Evolutionary conservation across 306 rosid genomes (phyloP).

Genomic region (Glycine soja): DNA sequence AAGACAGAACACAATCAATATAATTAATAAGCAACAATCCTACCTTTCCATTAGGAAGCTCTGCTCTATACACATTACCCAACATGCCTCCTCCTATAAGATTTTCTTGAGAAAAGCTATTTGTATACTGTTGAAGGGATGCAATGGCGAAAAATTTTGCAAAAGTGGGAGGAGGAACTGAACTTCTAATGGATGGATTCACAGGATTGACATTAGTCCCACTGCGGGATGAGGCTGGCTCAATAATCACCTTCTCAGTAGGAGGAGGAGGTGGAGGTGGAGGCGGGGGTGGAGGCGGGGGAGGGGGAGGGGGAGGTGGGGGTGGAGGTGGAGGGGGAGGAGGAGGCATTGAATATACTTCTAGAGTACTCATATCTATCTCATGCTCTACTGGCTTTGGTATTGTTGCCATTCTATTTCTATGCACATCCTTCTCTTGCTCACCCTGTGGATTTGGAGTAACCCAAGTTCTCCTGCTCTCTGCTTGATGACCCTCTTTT

Average conservation of each 20-base stretch:
- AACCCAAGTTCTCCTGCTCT: constrained; percentile 61
- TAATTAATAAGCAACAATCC: constrained; percentile 43
- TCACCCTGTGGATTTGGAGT: constrained; percentile 61
- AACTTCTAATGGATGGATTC: constrained; percentile 58
- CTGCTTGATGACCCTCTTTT: constrained; percentile 61
- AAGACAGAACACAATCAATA: constrained; percentile 36
- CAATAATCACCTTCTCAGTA: constrained; percentile 64
- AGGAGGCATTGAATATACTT: constrained; percentile 65
- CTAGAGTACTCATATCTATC: constrained; percentile 63
- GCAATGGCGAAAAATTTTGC: constrained; percentile 85
- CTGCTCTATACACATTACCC: constrained; percentile 91
- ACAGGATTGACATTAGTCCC: constrained; percentile 54
- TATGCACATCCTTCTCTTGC: constrained; percentile 58
- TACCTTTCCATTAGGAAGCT: constrained; percentile 95
- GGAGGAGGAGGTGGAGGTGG: constrained; percentile 63
- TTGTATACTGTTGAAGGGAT: constrained; percentile 91
- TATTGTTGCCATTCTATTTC: constrained; percentile 54
- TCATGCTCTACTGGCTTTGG: constrained; percentile 64
- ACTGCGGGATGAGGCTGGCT: constrained; percentile 58
- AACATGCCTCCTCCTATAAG: constrained; percentile 88
- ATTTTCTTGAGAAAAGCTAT: constrained; percentile 93
- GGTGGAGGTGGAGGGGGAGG: constrained; percentile 55
- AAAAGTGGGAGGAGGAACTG: constrained; percentile 50
- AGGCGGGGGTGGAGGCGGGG: constrained; percentile 56
- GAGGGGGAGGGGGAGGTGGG: not conserved